Evolutionary conservation across 371 early-diverging fungal species (phyloP).

Genomic region (Dichotomocladium elegans): DNA sequence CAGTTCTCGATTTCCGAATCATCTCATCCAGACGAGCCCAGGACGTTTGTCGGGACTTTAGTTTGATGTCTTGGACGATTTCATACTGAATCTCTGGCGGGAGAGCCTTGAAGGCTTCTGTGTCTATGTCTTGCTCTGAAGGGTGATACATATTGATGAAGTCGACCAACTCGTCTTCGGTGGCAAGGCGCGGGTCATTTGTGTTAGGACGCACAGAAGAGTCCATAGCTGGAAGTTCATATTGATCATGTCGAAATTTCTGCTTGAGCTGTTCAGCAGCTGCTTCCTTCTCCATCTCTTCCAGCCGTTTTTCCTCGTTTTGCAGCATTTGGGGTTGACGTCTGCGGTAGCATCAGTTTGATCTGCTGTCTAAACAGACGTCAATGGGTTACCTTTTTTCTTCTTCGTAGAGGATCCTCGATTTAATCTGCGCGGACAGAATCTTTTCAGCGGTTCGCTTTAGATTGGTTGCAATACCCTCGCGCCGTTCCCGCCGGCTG

Average conservation of each 20-base stretch:
- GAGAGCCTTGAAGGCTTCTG: slow-evolving; percentile 70
- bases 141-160: slow-evolving; percentile 58
- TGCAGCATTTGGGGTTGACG: neutral
- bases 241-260: slow-evolving; percentile 66
- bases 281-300: slow-evolving; percentile 26
- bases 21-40: slow-evolving; percentile 73
- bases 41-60: slow-evolving; percentile 78
- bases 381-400: slow-evolving; percentile 30
- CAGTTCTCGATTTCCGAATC: slow-evolving; percentile 61
- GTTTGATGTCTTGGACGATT: slow-evolving; percentile 82
- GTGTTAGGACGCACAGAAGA: neutral
- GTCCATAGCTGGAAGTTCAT: slow-evolving; percentile 56
- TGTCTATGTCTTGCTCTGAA: slow-evolving; percentile 69
- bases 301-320: slow-evolving; percentile 20
- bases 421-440: slow-evolving; percentile 71
- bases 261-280: slow-evolving; percentile 23
- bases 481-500: slow-evolving; percentile 51
- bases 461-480: slow-evolving; percentile 49
- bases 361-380: too few relatives aligned
- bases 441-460: slow-evolving; percentile 82
- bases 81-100: slow-evolving; percentile 89
- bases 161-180: slow-evolving; percentile 54
- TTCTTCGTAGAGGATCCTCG: slow-evolving; percentile 52
- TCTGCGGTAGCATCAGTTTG: too few relatives aligned
- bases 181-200: slow-evolving; percentile 65